These are phyloP conservation scores for Glutinoglossum americanum DNA, from an alignment of 495 filamentous ascomycete genomes.

Conservation along the genomic window DNA sequence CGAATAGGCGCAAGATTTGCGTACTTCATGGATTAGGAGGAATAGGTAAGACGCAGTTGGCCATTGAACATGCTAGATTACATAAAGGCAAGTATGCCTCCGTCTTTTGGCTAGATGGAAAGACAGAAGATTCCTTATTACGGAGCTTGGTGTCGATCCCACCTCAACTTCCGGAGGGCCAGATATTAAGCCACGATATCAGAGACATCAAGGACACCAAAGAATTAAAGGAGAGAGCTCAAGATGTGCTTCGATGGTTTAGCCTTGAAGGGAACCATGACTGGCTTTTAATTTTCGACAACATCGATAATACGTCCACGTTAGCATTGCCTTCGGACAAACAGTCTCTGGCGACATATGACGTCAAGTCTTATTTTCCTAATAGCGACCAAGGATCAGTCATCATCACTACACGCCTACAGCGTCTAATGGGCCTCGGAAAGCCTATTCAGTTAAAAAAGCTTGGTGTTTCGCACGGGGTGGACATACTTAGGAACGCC, in stretches of 20 bases:
- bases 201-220: not conserved
- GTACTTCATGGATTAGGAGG: not conserved
- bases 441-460: not conserved
- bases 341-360: not conserved
- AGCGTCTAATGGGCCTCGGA: not conserved
- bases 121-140: not conserved
- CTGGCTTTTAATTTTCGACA: conserved; percentile 8
- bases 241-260: not conserved
- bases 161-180: not conserved
- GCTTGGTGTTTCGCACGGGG: not conserved
- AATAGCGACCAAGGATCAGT: not conserved
- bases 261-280: not conserved
- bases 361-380: not conserved
- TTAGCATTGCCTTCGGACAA: not conserved
- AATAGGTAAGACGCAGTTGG: not conserved
- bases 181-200: not conserved
- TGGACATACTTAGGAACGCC: too few relatives aligned
- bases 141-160: not conserved
- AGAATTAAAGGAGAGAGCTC: not conserved
- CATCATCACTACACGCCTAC: not conserved
- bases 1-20: not conserved
- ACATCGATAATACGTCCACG: conserved; percentile 2
- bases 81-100: not conserved
- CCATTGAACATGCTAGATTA: not conserved
- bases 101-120: not conserved